A percentile compares a stretch with the other conserved stretches of the same genome.
Conservation (phyloP, 305 asterid species). For the Fraxinus platypoda region DNA sequence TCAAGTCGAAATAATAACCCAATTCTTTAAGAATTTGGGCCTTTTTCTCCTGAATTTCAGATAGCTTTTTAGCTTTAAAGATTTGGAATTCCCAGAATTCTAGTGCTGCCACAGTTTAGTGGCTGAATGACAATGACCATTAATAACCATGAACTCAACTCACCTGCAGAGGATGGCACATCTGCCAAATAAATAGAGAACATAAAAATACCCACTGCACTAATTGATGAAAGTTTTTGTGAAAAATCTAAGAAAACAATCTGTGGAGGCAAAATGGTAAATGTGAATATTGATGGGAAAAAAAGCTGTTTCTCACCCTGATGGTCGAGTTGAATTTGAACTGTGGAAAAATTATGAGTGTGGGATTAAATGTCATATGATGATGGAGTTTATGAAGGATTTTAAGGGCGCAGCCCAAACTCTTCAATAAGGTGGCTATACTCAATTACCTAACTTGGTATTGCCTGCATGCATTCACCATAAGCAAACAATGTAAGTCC, state of each 20-base stretch:
- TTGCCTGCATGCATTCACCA: conserved; percentile 89
- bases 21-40: conserved; percentile 14
- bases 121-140: conserved; percentile 56
- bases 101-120: conserved; percentile 92
- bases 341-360: conserved; percentile 95
- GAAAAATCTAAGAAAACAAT: conserved; percentile 70
- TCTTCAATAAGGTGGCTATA: conserved; percentile 89
- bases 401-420: conserved; percentile 94
- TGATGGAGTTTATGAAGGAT: conserved; percentile 85
- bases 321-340: conserved; percentile 94
- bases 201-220: conserved; percentile 89
- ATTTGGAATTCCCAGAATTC: conserved; percentile 97
- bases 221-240: conserved; percentile 55
- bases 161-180: conserved; percentile 72
- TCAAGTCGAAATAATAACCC: neutral
- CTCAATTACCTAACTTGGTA: conserved; percentile 96
- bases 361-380: conserved; percentile 86
- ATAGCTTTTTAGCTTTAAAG: conserved; percentile 83
- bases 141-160: conserved; percentile 87
- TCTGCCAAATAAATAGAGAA: conserved; percentile 45
- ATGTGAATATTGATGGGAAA: conserved; percentile 94
- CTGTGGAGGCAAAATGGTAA: conserved; percentile 66
- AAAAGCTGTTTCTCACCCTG: conserved; percentile 98
- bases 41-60: conserved; percentile 40
- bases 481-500: conserved; percentile 90